phyloP scores from a whole-genome alignment of 2,329 filamentous ascomycete species.

The Colletotrichum cereale region DNA sequence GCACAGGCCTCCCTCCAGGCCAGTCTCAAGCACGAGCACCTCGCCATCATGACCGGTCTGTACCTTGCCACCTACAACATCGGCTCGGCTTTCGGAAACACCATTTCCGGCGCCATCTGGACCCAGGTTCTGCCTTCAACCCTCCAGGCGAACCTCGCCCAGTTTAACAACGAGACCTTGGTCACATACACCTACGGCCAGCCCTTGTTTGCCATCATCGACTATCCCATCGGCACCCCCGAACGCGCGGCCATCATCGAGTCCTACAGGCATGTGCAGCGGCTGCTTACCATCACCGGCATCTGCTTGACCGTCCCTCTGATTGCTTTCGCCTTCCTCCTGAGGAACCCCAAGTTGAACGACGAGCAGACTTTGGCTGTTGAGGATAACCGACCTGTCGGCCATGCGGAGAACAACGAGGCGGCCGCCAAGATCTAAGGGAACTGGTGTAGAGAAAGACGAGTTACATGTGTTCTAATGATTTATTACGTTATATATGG shows the following conservation, averaged over 20 bases:
- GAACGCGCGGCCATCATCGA: constrained; percentile 58
- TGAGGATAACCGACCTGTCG: constrained; percentile 32
- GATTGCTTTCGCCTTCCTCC: constrained; percentile 56
- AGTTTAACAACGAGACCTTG: constrained; percentile 54
- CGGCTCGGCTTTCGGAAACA: constrained; percentile 70
- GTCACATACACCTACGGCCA: constrained; percentile 51
- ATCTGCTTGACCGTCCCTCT: constrained; percentile 63
- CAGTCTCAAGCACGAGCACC: constrained; percentile 60
- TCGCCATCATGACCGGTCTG: constrained; percentile 74
- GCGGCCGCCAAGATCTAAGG: constrained; percentile 8
- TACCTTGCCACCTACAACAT: constrained; percentile 74
- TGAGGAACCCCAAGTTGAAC: constrained; percentile 61
- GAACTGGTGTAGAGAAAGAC: neutral
- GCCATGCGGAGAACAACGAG: constrained; percentile 2
- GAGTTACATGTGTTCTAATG: neutral
- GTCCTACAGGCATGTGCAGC: constrained; percentile 61
- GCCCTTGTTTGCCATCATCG: constrained; percentile 49
- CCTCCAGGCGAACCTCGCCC: constrained; percentile 50
- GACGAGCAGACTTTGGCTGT: constrained; percentile 58
- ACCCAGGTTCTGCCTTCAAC: constrained; percentile 65
- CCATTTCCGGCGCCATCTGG: constrained; percentile 73
- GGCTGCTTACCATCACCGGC: constrained; percentile 61
- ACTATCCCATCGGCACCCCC: constrained; percentile 57
- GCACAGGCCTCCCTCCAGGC: constrained; percentile 60
- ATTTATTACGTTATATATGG: neutral